Base-by-base conservation (phyloP, 768 basidiomycete genomes). In the Saitozyma podzolica region DNA sequence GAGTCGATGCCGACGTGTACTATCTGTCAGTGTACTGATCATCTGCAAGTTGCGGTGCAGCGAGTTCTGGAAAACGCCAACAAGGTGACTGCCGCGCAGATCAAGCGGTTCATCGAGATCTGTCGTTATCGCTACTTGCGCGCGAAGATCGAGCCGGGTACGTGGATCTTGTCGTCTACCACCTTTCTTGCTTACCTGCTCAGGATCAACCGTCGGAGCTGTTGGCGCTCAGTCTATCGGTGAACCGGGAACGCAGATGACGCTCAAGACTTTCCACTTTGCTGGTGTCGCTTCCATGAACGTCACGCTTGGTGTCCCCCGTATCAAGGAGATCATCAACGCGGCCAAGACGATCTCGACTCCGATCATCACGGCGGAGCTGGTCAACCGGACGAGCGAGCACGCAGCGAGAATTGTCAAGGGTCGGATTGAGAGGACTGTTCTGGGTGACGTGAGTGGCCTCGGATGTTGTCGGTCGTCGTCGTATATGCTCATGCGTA, bases 211-310 rank as follows among this genome's bases (percentile, higher is more conserved):
- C 17, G 96, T 99, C 17, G 96, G 96, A 39, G 96, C 96, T 40
- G 92, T 99, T 48, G 96, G 95, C 5, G 96, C 96, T 6, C 96
- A 99, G 76, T 98, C 96, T 0, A 98, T 99, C 67, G 96, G 96
- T 73, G 96, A 99, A 80, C 96, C 96, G 0, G 96, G 95, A 48
- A 99, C 96, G 0, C 96, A 99, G 77, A 99, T 99, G 96, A 98
- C 95, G 1, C 80, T 98, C 67, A 98, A 98, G 82, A 98, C 96
- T 59, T 99, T 99, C 87, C 96, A 99, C 84, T 99, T 98, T 80
- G 96, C 96, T 72, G 96, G 96, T 82, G 95, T 99, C 65, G 96
- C 96, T 8, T 95, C 94, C 43, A 99, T 98, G 96, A 98, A 97
- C 81, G 92, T 99, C 66, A 99, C 96, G 0, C 86, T 98, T 43